Base-by-base conservation (phyloP, 108 stramenopile species). In the Pseudonitzschia multiseries region DNA sequence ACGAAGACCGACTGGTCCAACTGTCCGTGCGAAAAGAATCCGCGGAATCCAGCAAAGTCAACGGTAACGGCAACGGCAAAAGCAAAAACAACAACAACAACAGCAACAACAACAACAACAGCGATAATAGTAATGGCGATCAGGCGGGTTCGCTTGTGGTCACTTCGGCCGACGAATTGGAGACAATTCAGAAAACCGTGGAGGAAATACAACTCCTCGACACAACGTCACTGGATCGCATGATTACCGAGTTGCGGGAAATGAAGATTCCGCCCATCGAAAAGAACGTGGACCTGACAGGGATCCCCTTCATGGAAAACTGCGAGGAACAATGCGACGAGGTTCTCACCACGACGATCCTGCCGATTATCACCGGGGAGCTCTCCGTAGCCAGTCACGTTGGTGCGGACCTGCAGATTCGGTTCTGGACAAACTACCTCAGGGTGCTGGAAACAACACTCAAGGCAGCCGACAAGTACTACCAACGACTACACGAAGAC, bases 1-100 rank as follows among this genome's bases (percentile, higher is more conserved):
- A 72, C 33, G 78, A 73, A 63, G 78, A 79, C 2, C 31, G 51
- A 36, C 15, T 79, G 72, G 71, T 73, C 28, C n/a, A 54, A 21
- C 68, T 54, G 36, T 46, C 46, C 29, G 33, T 76, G 12, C 22
- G 43, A 27, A 28, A 36, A 5, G 28, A 27, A 57, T 31, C 40
- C 12, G 75, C 18, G 13, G 24, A 22, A 59, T 27, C 57, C 20
- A n/a, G 59, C 28, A 36, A 60, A 63, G 26, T 42, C 42, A 6
- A 6, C 42, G 42, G 42, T 6, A 42, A 9, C 42, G 42, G 42
- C 6, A 6, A 42, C 42, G 8, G 42, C 42, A 10, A 10, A 42
- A 9, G 42, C 8, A 9, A 18, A 2, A 14, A 18, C 18, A 18
- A 10, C 46, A 48, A 10, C 46, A 18, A 14, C 46, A 36, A 36